phyloP scores from a whole-genome alignment of 139 green algal species.

The Coccomyxa sp. region DNA sequence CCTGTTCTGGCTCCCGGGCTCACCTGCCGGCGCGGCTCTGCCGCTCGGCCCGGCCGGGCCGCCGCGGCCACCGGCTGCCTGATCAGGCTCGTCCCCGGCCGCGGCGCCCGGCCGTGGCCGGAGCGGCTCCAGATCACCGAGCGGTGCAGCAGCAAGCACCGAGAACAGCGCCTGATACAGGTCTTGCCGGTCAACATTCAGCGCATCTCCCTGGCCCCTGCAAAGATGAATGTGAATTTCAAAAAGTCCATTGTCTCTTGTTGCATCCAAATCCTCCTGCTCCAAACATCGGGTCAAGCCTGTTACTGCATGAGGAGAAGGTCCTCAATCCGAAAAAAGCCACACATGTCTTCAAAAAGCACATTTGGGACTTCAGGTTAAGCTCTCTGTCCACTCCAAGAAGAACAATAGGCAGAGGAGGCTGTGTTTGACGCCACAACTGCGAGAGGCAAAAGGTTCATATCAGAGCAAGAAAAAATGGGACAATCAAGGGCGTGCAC shows the following conservation, averaged over 20 bases:
- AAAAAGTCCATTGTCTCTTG: neutral
- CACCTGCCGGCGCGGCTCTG: neutral
- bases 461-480: neutral
- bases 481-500: neutral
- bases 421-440: too few species aligned
- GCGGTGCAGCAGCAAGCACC: neutral
- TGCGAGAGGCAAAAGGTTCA: too few species aligned
- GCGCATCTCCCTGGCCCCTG: slow-evolving; percentile 54
- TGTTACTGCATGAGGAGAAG: neutral
- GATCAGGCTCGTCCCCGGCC: neutral
- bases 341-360: neutral
- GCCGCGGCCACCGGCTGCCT: neutral
- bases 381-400: neutral
- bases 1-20: neutral
- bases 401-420: neutral
- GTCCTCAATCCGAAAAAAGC: neutral
- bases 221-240: neutral
- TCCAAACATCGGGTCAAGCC: neutral
- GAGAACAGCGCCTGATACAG: slow-evolving; percentile 38
- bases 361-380: neutral
- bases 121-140: neutral
- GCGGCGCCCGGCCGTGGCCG: too few species aligned
- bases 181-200: slow-evolving; percentile 60
- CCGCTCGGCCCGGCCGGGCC: too few species aligned
- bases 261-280: neutral